Evolutionary conservation across 108 stramenopile genomes (phyloP), one percentile per base, ranked within the genome.

Genomic region (Pseudonitzschia pungens): DNA sequence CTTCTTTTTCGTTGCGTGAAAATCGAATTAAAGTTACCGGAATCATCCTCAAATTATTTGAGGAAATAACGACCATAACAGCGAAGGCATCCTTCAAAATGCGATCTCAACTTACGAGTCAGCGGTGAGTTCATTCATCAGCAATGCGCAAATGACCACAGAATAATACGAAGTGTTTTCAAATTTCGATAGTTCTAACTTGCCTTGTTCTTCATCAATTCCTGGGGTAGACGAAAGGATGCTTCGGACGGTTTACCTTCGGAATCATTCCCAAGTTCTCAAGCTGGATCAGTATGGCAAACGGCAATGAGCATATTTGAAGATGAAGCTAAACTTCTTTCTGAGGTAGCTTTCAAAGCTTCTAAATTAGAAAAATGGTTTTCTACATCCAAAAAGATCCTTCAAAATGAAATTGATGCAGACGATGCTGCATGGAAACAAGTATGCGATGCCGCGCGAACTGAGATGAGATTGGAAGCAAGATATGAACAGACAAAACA

Each of bases 361-460:
- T 24, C 60, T 14, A 82, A 89, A 65, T 66, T 86, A 12, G 78
- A 88, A 48, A 72, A 68, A 16, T 70, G 85, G 52, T 21, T 87
- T 8, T 40, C 69, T 21, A 50, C 41, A 2, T 79, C 79, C 9
- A 82, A 84, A 58, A 83, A 71, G 55, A 76, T 77, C 22, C 36
- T 88, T 0, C 83, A 79, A 67, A n/a, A 52, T 12, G 73, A 82
- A n/a, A 65, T 67, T n/a, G 89, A 91, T 29, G 67, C 50, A 15
- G 87, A 90, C 50, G 90, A 91, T 31, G 45, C 44, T 56, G 70
- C 71, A 10, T 94, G 90, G 89, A 94, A 90, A 67, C 68, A 72
- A 9, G 78, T 91, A n/a, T 85, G 87, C 55, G 90, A 94, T 41
- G 71, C 86, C 18, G 90, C 90, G 0, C 81, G 83, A 16, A 31